Conservation (phyloP, 768 basidiomycete species). For the Amyloporia xantha region DNA sequence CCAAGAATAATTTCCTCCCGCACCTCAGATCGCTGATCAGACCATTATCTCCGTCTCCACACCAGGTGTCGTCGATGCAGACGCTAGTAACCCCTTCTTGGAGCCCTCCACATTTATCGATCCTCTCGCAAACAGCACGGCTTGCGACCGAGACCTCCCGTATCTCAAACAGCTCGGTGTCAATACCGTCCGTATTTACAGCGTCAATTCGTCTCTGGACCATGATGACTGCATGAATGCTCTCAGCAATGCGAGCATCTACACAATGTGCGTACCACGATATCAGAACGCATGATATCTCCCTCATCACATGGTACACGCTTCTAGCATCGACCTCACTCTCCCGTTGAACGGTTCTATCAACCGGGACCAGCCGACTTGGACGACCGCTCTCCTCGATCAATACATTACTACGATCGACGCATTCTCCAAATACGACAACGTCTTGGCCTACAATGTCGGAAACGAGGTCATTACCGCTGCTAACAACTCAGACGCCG, state of each 20-base stretch:
- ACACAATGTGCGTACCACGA: slow-evolving; percentile 61
- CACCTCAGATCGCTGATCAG: neutral
- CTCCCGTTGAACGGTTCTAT: slow-evolving; percentile 84
- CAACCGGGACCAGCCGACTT: slow-evolving; percentile 62
- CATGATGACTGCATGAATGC: slow-evolving; percentile 84
- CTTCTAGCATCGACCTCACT: slow-evolving; percentile 72
- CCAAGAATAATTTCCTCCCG: too few relatives aligned
- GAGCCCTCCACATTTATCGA: slow-evolving; percentile 76
- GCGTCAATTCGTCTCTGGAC: slow-evolving; percentile 74
- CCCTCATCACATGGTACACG: neutral
- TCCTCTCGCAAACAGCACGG: slow-evolving; percentile 59
- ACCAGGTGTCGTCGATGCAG: slow-evolving; percentile 32
- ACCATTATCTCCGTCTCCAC: neutral
- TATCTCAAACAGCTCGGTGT: slow-evolving; percentile 69
- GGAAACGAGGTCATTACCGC: slow-evolving; percentile 75
- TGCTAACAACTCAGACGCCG: slow-evolving; percentile 48
- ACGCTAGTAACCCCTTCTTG: slow-evolving; percentile 53
- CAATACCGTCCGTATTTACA: slow-evolving; percentile 83
- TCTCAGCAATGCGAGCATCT: slow-evolving; percentile 76
- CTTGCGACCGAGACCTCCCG: slow-evolving; percentile 75
- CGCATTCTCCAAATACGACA: slow-evolving; percentile 78
- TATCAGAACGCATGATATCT: neutral
- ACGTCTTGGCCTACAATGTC: slow-evolving; percentile 83
- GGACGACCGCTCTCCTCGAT: slow-evolving; percentile 77
- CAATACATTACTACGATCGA: slow-evolving; percentile 75